Percentiles rank a stretch among this genome's conserved stretches.
Conservation (phyloP, 1,284 basidiomycete species). For the Trichosporon sp. region DNA sequence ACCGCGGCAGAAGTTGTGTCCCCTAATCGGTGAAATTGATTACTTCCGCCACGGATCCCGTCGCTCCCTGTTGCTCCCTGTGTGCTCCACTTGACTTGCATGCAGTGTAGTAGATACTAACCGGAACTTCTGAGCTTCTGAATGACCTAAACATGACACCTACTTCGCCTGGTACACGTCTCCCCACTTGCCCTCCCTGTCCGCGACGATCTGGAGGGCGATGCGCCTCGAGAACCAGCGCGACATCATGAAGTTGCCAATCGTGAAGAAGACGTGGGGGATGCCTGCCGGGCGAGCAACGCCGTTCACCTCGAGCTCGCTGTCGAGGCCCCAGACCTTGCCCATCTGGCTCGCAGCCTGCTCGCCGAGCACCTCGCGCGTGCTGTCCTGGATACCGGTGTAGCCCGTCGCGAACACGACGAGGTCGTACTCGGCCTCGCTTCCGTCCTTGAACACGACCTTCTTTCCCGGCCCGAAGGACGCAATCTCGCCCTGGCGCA, state of each 20-base stretch:
- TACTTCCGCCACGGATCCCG: too few species aligned
- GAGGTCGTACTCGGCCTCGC: slow-evolving; percentile 61
- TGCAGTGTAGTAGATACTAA: not conserved
- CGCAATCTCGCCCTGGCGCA: slow-evolving; percentile 62
- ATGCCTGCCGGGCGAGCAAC: slow-evolving; percentile 56
- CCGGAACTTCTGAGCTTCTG: not conserved
- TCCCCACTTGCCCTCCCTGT: slow-evolving; percentile 57
- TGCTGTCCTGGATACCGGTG: slow-evolving; percentile 44
- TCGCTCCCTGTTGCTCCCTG: too few species aligned
- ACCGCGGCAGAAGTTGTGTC: not conserved
- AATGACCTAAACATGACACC: not conserved
- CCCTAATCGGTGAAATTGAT: not conserved
- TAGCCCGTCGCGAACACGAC: slow-evolving; percentile 66
- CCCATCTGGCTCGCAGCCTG: slow-evolving; percentile 54
- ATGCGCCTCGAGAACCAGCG: slow-evolving; percentile 60
- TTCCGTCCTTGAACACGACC: slow-evolving; percentile 63
- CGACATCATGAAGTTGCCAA: slow-evolving; percentile 57
- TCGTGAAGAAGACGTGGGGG: slow-evolving; percentile 30
- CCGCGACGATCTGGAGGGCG: slow-evolving; percentile 61
- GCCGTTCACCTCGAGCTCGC: slow-evolving; percentile 59
- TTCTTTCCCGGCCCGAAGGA: slow-evolving; percentile 51
- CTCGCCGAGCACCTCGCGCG: slow-evolving; percentile 54
- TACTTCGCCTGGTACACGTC: slow-evolving; percentile 18
- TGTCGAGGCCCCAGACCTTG: slow-evolving; percentile 58
- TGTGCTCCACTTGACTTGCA: too few species aligned